Evolutionary conservation across 2,329 filamentous ascomycete species (phyloP).

Genomic region (Botryosphaeria dothidea): DNA sequence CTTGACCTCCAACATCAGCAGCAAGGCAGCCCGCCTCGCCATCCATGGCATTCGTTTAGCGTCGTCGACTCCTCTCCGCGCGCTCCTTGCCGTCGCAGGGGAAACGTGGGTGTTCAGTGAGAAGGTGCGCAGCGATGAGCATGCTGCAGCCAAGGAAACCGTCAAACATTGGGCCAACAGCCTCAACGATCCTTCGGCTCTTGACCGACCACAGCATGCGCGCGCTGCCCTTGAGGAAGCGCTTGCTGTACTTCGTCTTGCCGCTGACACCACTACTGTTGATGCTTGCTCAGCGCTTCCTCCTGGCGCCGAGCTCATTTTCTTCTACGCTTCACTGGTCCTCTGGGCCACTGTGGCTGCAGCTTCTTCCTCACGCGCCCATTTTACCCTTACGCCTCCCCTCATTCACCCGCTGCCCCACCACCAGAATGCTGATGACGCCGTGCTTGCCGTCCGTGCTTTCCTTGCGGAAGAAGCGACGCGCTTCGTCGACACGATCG

Average conservation of each 20-base stretch:
- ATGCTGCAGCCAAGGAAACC: conserved; percentile 33
- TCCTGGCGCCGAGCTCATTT: conserved; percentile 35
- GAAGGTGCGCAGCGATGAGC: conserved; percentile 34
- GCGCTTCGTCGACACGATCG: not conserved
- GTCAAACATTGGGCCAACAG: conserved; percentile 39
- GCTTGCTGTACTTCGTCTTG: conserved; percentile 29
- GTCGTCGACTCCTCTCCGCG: conserved; percentile 34
- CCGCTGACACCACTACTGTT: conserved; percentile 30
- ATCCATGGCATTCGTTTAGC: not conserved
- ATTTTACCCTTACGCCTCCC: not conserved
- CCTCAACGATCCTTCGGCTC: conserved; percentile 26
- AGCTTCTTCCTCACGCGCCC: not conserved
- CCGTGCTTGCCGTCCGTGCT: not conserved
- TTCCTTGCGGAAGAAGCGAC: not conserved
- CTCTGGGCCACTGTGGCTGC: conserved; percentile 30
- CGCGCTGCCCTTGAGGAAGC: conserved; percentile 28
- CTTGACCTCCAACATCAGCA: not conserved
- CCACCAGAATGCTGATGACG: not conserved
- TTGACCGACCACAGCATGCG: conserved; percentile 19
- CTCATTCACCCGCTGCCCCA: not conserved
- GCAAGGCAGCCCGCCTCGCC: not conserved
- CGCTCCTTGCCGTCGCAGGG: conserved; percentile 45
- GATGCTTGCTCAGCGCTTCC: conserved; percentile 29
- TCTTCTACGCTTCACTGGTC: conserved; percentile 37
- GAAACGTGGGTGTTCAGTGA: conserved; percentile 49